Evolutionary conservation across 768 basidiomycete genomes (phyloP).

Genomic region (Naganishia vaughanmartiniae): DNA sequence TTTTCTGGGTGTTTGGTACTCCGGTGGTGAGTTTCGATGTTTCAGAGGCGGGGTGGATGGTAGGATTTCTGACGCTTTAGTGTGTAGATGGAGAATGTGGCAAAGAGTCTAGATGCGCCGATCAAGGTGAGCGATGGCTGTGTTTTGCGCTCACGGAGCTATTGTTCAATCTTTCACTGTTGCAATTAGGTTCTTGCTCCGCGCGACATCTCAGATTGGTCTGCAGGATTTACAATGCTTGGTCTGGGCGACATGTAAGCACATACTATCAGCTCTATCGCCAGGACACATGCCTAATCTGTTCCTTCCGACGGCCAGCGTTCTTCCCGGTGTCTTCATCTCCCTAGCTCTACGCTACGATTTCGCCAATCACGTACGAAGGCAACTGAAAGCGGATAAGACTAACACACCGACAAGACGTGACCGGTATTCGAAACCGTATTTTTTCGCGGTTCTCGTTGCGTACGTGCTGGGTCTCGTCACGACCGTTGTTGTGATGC

Average conservation of each 20-base stretch:
- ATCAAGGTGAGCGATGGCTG: slow-evolving; percentile 65
- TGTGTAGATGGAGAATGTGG: slow-evolving; percentile 78
- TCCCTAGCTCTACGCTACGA: slow-evolving; percentile 86
- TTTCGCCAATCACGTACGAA: slow-evolving; percentile 30
- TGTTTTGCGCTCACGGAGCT: background rate
- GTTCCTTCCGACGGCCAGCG: slow-evolving; percentile 16
- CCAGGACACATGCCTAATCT: background rate
- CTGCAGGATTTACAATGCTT: slow-evolving; percentile 76
- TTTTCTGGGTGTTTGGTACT: slow-evolving; percentile 65
- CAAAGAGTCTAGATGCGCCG: slow-evolving; percentile 81
- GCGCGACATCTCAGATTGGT: slow-evolving; percentile 41
- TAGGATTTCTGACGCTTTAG: slow-evolving; percentile 32
- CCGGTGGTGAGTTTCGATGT: slow-evolving; percentile 53
- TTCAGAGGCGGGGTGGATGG: slow-evolving; percentile 54
- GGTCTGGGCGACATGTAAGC: slow-evolving; percentile 76
- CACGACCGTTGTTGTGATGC: slow-evolving; percentile 82
- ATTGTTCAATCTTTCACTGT: background rate
- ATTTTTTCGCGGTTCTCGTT: slow-evolving; percentile 67
- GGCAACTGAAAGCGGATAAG: slow-evolving; percentile 34
- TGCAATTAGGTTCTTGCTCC: slow-evolving; percentile 29
- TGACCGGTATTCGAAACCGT: slow-evolving; percentile 63
- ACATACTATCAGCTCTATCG: background rate
- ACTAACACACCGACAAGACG: slow-evolving; percentile 43
- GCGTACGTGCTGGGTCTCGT: slow-evolving; percentile 74
- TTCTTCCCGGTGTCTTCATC: slow-evolving; percentile 60